Base-by-base conservation (phyloP, 2,329 filamentous ascomycete species). In the Penicillium glabrum region DNA sequence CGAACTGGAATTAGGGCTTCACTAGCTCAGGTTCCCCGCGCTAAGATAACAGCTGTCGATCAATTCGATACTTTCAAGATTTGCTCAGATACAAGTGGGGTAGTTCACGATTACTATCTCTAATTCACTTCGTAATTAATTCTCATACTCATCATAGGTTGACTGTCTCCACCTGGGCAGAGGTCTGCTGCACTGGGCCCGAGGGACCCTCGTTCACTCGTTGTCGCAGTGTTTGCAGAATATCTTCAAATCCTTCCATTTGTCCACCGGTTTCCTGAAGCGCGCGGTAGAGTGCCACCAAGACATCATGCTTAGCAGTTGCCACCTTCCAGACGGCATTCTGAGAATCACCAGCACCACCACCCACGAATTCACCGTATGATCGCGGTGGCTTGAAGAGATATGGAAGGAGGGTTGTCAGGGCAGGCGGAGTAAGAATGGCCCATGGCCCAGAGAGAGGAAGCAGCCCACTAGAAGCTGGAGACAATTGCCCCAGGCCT, bases 301-400 rank as follows among this genome's bases (percentile, higher is more conserved):
- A 62, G 3, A 80, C 80, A 54, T 85, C 83, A 61, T 83, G 84
- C 63, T 85, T 86, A 0, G 82, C 80, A 46, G 76, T 78, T 1
- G 83, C 83, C 43, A 87, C 77, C 59, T 80, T 79, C 71, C 83
- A 86, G 3, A 83, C 82, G 1, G 82, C 78, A 60, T 80, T 83
- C 64, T 86, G 82, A 1, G 79, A 72, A 64, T 86, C 84, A 2
- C 81, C 82, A 10, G 79, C 75, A 10, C 84, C 83, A 37, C 77
- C 75, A 14, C 81, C 82, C 0, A 85, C 83, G n/a, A 86, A 76
- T 53, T 83, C 84, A 13, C 80, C 79, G 58, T 83, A 85, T 0
- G 80, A 81, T 29, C 81, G 80, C 1, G 84, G 79, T 3, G 83
- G 82, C 53, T 80, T 82, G 54, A 86, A 78, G 2, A 87, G 73